Conservation (phyloP, 2,329 filamentous ascomycete species). For the Penicillium frequentans region DNA sequence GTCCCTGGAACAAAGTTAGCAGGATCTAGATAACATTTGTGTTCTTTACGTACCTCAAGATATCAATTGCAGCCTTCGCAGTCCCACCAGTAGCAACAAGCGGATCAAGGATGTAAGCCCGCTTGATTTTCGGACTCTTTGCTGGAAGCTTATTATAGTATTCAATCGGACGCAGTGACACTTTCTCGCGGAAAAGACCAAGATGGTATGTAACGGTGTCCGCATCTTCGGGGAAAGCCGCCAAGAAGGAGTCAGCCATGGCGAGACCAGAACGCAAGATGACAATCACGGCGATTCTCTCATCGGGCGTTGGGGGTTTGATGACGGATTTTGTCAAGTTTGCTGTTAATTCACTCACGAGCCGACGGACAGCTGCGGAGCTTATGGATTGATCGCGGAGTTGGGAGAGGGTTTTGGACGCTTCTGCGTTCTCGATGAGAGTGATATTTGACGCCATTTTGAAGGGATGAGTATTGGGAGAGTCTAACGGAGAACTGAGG, state of each 20-base stretch:
- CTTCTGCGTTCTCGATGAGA: slow-evolving; percentile 4
- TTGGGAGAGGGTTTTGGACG: slow-evolving; percentile 6
- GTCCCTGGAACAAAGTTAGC: slow-evolving; percentile 15
- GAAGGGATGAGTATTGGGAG: not conserved
- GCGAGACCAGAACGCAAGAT: slow-evolving; percentile 37
- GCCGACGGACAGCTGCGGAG: slow-evolving; percentile 3
- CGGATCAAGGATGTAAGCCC: slow-evolving; percentile 28
- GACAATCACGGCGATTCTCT: slow-evolving; percentile 31
- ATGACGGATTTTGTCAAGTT: slow-evolving; percentile 23
- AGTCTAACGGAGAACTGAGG: not conserved
- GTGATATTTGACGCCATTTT: slow-evolving; percentile 10
- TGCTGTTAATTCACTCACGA: slow-evolving; percentile 17
- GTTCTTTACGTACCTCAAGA: slow-evolving; percentile 24
- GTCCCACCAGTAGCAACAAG: slow-evolving; percentile 30
- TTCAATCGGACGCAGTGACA: slow-evolving; percentile 27
- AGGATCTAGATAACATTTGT: not conserved
- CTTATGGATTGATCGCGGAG: slow-evolving; percentile 9
- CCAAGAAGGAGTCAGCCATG: slow-evolving; percentile 40
- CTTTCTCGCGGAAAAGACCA: slow-evolving; percentile 29
- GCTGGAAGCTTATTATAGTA: slow-evolving; percentile 33
- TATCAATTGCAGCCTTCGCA: slow-evolving; percentile 24
- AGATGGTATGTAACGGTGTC: slow-evolving; percentile 29
- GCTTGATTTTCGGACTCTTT: slow-evolving; percentile 23
- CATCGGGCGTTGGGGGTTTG: slow-evolving; percentile 8
- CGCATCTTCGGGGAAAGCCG: slow-evolving; percentile 20